phyloP scores from a whole-genome alignment of 164 flowering plant species.

The Kalanchoe fedtschenkoi region DNA sequence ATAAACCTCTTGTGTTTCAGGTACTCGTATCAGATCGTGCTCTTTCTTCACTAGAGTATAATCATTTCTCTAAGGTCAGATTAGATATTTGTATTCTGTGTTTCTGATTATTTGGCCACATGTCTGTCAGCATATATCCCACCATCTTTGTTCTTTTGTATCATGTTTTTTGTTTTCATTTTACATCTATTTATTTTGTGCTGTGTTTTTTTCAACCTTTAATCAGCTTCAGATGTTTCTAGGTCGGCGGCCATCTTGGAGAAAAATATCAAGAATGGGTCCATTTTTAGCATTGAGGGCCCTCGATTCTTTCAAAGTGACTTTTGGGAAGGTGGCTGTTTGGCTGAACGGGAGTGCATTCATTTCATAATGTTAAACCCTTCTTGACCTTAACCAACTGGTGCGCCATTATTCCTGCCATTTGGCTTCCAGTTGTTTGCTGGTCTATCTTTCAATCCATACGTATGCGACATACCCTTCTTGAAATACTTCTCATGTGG shows the following conservation, averaged over 20 bases:
- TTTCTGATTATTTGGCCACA: background rate
- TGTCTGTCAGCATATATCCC: too few species aligned
- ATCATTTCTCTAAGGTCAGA: too few species aligned
- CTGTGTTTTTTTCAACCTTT: background rate
- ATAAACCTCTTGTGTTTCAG: slow-evolving; percentile 94
- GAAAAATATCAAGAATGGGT: slow-evolving; percentile 90
- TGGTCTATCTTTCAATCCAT: slow-evolving; percentile 37
- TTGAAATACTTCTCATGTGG: slow-evolving; percentile 33
- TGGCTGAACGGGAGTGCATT: background rate
- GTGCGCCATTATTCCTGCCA: slow-evolving; percentile 68
- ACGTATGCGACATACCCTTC: slow-evolving; percentile 41
- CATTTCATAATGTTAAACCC: background rate
- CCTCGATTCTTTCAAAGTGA: slow-evolving; percentile 83
- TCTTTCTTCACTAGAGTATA: background rate
- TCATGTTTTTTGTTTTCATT: too few species aligned
- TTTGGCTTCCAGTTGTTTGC: slow-evolving; percentile 76
- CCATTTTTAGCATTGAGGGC: slow-evolving; percentile 77
- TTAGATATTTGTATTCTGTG: background rate
- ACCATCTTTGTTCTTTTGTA: too few species aligned
- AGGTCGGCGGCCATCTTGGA: slow-evolving; percentile 99
- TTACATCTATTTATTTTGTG: too few species aligned
- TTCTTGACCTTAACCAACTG: slow-evolving; percentile 61
- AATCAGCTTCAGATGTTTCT: slow-evolving; percentile 5
- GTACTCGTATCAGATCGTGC: slow-evolving; percentile 21
- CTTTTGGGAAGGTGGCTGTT: slow-evolving; percentile 65